These are phyloP conservation scores for Paracamarosporium sp. DNA, from an alignment of 2,329 filamentous ascomycete genomes.

Conservation along the genomic window DNA sequence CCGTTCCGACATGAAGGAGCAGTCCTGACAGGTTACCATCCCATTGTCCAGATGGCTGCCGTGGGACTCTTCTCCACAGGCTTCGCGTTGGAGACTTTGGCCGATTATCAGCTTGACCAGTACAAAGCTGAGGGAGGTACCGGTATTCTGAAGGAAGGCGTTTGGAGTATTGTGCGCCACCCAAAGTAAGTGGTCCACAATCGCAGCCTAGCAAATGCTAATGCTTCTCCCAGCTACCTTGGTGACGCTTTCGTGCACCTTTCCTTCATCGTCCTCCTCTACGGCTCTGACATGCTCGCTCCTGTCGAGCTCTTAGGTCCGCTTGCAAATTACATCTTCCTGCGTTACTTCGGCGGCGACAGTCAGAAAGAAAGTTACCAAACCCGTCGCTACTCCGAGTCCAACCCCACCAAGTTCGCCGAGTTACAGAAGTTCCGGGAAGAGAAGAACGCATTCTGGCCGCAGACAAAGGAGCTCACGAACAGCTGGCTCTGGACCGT, in stretches of 20 bases:
- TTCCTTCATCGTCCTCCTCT: constrained; percentile 65
- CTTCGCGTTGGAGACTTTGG: constrained; percentile 62
- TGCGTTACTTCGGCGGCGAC: constrained; percentile 64
- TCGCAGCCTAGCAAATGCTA: not conserved
- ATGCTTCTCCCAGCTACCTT: constrained; percentile 58
- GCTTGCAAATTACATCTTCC: constrained; percentile 64
- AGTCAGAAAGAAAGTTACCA: constrained; percentile 62
- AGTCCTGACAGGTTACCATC: constrained; percentile 46
- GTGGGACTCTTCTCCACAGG: constrained; percentile 65
- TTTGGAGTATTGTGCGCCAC: constrained; percentile 68
- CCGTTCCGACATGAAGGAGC: constrained; percentile 59
- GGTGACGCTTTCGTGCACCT: constrained; percentile 65
- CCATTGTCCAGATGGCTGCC: constrained; percentile 47
- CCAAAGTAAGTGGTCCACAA: constrained; percentile 61
- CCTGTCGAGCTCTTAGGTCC: constrained; percentile 63
- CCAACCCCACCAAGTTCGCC: constrained; percentile 59
- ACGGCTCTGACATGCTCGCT: constrained; percentile 61
- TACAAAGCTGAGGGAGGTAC: constrained; percentile 54
- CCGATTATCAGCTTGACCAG: constrained; percentile 62
- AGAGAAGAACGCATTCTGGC: constrained; percentile 69
- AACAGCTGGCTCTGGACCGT: constrained; percentile 66
- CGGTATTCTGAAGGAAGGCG: constrained; percentile 61
- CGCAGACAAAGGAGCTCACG: constrained; percentile 54
- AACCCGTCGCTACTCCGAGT: constrained; percentile 59
- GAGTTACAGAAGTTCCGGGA: constrained; percentile 60